phyloP scores from a whole-genome alignment of 2,329 filamentous ascomycete genomes.

The Colletotrichum shisoi region DNA sequence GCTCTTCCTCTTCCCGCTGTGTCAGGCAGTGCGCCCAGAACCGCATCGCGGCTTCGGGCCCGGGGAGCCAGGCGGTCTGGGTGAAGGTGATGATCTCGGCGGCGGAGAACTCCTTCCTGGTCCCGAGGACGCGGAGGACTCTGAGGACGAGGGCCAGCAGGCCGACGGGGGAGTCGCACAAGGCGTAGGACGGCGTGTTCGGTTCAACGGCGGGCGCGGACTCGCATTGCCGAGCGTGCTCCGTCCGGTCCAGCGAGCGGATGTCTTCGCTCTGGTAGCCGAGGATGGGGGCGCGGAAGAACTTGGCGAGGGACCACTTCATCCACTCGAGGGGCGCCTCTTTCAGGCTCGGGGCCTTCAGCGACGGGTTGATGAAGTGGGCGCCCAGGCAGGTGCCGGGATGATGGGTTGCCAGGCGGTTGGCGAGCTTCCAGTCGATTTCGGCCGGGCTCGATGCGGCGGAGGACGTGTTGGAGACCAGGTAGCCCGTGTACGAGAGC shows the following conservation, averaged over 20 bases:
- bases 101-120: slow-evolving; percentile 53
- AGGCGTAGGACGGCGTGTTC: slow-evolving; percentile 65
- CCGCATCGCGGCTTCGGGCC: slow-evolving; percentile 67
- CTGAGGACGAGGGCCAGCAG: slow-evolving; percentile 64
- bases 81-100: slow-evolving; percentile 68
- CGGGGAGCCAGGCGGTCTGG: slow-evolving; percentile 71
- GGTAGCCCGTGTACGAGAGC: slow-evolving; percentile 66
- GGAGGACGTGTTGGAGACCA: slow-evolving; percentile 63
- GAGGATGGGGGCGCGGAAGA: slow-evolving; percentile 59
- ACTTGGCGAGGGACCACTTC: slow-evolving; percentile 64
- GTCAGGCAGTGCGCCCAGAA: slow-evolving; percentile 61
- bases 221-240: slow-evolving; percentile 33
- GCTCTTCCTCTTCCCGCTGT: slow-evolving; percentile 48
- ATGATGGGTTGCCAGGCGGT: slow-evolving; percentile 58
- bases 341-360: slow-evolving; percentile 58
- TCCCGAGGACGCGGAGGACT: slow-evolving; percentile 53
- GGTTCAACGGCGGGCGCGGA: slow-evolving; percentile 53
- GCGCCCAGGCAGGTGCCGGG: slow-evolving; percentile 63
- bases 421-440: slow-evolving; percentile 61
- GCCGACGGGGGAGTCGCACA: slow-evolving; percentile 69
- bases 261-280: slow-evolving; percentile 66
- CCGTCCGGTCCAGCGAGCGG: slow-evolving; percentile 48
- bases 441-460: slow-evolving; percentile 55
- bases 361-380: slow-evolving; percentile 67
- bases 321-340: slow-evolving; percentile 58